Conservation (phyloP, 805 yeast species). For the Metschnikowia lochheadii region DNA sequence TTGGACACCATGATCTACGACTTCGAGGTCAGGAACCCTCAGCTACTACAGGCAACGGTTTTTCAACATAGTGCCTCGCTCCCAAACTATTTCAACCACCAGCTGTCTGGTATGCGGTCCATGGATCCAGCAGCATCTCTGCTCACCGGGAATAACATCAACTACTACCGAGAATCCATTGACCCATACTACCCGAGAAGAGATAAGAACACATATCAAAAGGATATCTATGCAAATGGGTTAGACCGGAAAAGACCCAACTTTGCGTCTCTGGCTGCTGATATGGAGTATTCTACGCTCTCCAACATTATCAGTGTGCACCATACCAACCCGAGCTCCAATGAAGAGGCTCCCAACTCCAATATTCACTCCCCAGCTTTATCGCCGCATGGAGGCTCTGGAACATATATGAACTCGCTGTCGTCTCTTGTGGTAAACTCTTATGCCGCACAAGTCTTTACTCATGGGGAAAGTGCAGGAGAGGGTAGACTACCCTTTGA, state of each 20-base stretch:
- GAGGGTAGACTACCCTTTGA: conserved; percentile 45
- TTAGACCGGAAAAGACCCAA: conserved; percentile 29
- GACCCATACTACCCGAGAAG: background rate
- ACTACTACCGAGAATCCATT: background rate
- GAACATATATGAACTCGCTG: conserved; percentile 2
- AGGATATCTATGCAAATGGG: background rate
- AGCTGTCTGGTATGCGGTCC: background rate
- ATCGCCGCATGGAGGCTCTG: conserved; percentile 27
- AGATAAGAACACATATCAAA: background rate
- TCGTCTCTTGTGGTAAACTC: conserved; percentile 5
- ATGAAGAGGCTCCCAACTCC: conserved; percentile 38
- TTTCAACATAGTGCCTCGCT: conserved; percentile 17
- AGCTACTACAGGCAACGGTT: conserved; percentile 11
- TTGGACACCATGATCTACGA: conserved; percentile 3
- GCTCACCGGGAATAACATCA: background rate
- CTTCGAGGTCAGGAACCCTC: conserved; percentile 4
- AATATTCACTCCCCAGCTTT: conserved; percentile 32
- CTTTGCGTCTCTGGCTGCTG: conserved; percentile 68
- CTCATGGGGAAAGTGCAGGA: background rate
- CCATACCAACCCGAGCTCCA: conserved; percentile 41
- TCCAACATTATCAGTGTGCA: conserved; percentile 48
- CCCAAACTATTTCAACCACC: conserved; percentile 8
- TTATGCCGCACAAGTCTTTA: conserved; percentile 1
- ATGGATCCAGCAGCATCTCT: background rate
- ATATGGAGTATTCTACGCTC: conserved; percentile 64